Percentiles rank a stretch among this genome's conserved stretches.
Conservation (phyloP, 2,329 filamentous ascomycete genomes). For the Aureobasidium sp. region DNA sequence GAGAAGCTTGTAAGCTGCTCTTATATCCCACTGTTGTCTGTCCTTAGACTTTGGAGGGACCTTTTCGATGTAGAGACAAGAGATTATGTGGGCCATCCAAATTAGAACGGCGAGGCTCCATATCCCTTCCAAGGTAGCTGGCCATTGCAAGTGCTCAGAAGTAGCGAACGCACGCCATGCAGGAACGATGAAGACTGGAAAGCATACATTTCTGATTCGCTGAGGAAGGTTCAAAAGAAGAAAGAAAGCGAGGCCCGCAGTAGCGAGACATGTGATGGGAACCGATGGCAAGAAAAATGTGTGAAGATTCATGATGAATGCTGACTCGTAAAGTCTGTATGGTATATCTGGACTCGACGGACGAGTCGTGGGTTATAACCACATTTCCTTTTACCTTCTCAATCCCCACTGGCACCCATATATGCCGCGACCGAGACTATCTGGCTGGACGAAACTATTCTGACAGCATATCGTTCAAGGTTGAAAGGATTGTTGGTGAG, state of each 20-base stretch:
- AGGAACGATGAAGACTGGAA: neutral
- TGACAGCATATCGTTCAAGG: neutral
- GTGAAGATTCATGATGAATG: neutral
- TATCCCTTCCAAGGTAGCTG: neutral
- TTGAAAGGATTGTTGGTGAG: neutral
- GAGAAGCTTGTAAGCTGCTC: neutral
- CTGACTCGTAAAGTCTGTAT: neutral
- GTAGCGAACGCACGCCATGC: constrained; percentile 1
- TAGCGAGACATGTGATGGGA: neutral
- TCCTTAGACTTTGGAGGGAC: neutral
- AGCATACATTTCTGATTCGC: neutral
- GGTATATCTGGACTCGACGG: too few relatives aligned
- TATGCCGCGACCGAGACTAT: too few relatives aligned
- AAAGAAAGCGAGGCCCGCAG: neutral
- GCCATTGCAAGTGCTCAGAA: neutral
- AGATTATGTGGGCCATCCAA: neutral
- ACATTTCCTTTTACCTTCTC: too few relatives aligned
- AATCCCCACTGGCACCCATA: too few relatives aligned
- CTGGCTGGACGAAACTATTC: too few relatives aligned
- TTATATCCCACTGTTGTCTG: constrained; percentile 1
- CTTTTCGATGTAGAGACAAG: neutral
- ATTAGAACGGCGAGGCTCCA: neutral
- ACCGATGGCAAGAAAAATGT: neutral
- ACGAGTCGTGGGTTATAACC: too few relatives aligned
- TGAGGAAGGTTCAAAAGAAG: neutral